Conservation (phyloP, 768 basidiomycete genomes). For the Boletus rubropictus region DNA sequence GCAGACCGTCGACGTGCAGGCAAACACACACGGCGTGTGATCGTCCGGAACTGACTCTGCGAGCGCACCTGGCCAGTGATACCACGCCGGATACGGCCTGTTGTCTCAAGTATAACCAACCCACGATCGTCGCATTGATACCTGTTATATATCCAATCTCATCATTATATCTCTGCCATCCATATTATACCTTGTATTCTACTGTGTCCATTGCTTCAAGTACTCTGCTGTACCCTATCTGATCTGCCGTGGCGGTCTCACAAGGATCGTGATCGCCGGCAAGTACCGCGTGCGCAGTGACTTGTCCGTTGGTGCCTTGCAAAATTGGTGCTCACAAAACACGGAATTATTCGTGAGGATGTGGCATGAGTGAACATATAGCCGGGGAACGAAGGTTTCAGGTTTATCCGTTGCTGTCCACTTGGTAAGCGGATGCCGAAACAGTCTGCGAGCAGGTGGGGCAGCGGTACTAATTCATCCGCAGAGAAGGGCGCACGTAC, state of each 20-base stretch:
- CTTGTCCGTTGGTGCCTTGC: slow-evolving; percentile 22
- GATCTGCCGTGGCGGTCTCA: no score
- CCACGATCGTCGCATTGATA: slow-evolving; percentile 18
- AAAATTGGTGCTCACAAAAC: slow-evolving; percentile 5
- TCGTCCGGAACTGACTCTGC: slow-evolving; percentile 39
- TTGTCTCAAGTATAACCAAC: slow-evolving; percentile 1
- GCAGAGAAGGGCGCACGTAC: neutral
- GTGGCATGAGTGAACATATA: no score
- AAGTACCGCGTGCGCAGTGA: slow-evolving; percentile 18
- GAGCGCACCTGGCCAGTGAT: neutral
- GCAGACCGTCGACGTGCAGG: slow-evolving; percentile 71
- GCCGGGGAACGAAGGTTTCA: slow-evolving; percentile 9
- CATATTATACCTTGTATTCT: slow-evolving; percentile 23
- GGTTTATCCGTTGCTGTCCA: neutral
- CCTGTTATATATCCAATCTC: slow-evolving; percentile 17
- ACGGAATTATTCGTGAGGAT: no score
- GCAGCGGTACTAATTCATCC: slow-evolving; percentile 8
- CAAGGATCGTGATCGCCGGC: slow-evolving; percentile 21
- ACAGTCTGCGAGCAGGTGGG: neutral
- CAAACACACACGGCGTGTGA: slow-evolving; percentile 72
- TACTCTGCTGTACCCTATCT: no score
- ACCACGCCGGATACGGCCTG: neutral
- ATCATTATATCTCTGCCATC: slow-evolving; percentile 19
- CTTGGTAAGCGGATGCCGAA: no score
- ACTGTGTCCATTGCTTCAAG: neutral